Evolutionary conservation across 140 eudicot genomes (phyloP).

Genomic region (Flaveria floridana): DNA sequence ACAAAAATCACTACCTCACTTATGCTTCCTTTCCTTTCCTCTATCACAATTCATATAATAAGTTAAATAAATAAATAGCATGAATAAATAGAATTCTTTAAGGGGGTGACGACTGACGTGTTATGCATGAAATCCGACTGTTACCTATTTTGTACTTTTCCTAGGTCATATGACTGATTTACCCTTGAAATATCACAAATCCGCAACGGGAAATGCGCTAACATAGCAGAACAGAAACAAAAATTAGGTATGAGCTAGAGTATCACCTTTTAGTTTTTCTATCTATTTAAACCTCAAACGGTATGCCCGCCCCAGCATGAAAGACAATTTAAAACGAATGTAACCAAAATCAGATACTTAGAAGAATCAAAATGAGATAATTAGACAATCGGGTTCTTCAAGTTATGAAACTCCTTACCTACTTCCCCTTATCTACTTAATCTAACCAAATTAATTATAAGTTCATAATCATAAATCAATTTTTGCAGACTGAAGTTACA

Average conservation of each 20-base stretch:
- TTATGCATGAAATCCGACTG: neutral
- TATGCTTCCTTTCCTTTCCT: slow-evolving; percentile 22
- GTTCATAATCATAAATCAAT: neutral
- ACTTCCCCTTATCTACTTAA: slow-evolving; percentile 9
- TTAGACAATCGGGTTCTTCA: neutral
- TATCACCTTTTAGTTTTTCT: neutral
- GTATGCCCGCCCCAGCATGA: slow-evolving; percentile 3
- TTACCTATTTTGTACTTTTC: neutral
- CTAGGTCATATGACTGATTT: slow-evolving; percentile 27
- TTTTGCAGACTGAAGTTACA: neutral
- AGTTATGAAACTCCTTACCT: slow-evolving; percentile 5
- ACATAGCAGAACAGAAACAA: neutral
- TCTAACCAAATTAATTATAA: neutral
- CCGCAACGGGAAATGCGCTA: neutral
- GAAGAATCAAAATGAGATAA: slow-evolving; percentile 11
- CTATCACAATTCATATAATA: slow-evolving; percentile 10
- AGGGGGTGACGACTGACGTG: neutral
- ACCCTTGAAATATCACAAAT: slow-evolving; percentile 16
- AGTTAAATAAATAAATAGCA: slow-evolving; percentile 10
- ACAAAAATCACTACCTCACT: slow-evolving; percentile 5
- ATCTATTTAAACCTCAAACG: neutral
- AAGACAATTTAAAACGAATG: neutral
- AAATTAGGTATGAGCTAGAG: neutral
- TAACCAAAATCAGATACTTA: slow-evolving; percentile 10
- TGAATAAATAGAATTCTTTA: slow-evolving; percentile 20